Evolutionary conservation across 805 yeast species (phyloP).

Genomic region (Tetrapisispora iriomotensis): DNA sequence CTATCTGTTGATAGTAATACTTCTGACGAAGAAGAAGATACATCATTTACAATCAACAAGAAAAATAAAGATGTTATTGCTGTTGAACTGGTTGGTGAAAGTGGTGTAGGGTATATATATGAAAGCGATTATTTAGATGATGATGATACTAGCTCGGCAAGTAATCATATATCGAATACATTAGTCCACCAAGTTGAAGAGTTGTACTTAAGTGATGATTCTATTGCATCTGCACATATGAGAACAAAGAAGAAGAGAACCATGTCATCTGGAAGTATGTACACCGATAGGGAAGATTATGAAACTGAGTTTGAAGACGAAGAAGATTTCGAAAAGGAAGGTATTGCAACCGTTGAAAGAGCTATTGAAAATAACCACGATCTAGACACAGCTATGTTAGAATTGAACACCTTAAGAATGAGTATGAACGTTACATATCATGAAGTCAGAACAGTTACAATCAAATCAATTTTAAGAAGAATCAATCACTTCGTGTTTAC

Average conservation of each 20-base stretch:
- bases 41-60: neutral
- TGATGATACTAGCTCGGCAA: conserved; percentile 23
- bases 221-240: conserved; percentile 43
- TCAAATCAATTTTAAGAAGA: conserved; percentile 58
- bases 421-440: conserved; percentile 93
- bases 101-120: conserved; percentile 31
- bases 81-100: conserved; percentile 28
- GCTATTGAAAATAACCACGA: conserved; percentile 90
- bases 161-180: conserved; percentile 24
- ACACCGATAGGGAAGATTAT: conserved; percentile 37
- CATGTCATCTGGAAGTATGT: conserved; percentile 32
- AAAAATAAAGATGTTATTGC: conserved; percentile 12
- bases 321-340: conserved; percentile 80
- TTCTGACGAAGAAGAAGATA: conserved; percentile 11
- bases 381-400: conserved; percentile 84
- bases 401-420: conserved; percentile 91
- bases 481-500: conserved; percentile 68
- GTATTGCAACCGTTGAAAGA: conserved; percentile 85
- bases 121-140: conserved; percentile 30
- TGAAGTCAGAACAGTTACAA: conserved; percentile 79
- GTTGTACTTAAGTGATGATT: conserved; percentile 47
- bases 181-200: conserved; percentile 38
- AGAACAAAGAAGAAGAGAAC: conserved; percentile 38
- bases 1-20: conserved; percentile 22
- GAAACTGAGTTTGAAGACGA: conserved; percentile 37